Base-by-base conservation (phyloP, 331 rosid genomes). In the Rosa hybrid region DNA sequence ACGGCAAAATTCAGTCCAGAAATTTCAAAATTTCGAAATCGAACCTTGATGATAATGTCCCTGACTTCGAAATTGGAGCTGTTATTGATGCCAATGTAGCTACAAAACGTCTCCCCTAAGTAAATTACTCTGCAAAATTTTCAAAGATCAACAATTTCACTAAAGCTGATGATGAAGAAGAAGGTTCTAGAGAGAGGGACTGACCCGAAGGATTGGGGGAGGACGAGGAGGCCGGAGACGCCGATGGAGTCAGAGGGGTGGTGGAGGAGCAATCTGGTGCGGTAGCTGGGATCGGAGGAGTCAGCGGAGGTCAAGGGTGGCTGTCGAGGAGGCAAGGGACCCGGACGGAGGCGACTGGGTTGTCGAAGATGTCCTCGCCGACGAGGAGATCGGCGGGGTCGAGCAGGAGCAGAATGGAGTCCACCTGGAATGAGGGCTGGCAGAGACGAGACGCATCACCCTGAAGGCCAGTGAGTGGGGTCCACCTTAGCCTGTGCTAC, bases 151-250 rank as follows among this genome's bases (percentile, higher is more conserved):
- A 57, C 21, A 62, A 30, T 41, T 60, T 11, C 13, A 57, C 12
- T 25, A 8, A 44, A 76, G 41, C 8, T 13, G 54, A 46, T 34
- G 38, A 79, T 34, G 60, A 21, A 44, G 46, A 20, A 38, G 57
- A 38, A 54, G n/a, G 78, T 63, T 62, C 8, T 12, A 21, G 72
- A 60, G 17, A 20, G 56, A 30, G 64, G 38, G 53, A 74, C 30
- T 27, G 57, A 92, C 98, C 99, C 98, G 81, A 95, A 95, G 50
- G 99, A 89, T 86, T 95, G 98, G 20, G 98, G 99, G 83, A 95
- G 99, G 54, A 95, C 97, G 85, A 95, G 97, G 87, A 93, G 97
- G 80, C 93, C 97, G 48, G 96, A 88, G 90, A 95, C 96, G 48
- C 98, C 97, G 89, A 91, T 85, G 63, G 99, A 83, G 68, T 91